Evolutionary conservation across 2,329 filamentous ascomycete genomes (phyloP).

Genomic region (Fusarium graminum): DNA sequence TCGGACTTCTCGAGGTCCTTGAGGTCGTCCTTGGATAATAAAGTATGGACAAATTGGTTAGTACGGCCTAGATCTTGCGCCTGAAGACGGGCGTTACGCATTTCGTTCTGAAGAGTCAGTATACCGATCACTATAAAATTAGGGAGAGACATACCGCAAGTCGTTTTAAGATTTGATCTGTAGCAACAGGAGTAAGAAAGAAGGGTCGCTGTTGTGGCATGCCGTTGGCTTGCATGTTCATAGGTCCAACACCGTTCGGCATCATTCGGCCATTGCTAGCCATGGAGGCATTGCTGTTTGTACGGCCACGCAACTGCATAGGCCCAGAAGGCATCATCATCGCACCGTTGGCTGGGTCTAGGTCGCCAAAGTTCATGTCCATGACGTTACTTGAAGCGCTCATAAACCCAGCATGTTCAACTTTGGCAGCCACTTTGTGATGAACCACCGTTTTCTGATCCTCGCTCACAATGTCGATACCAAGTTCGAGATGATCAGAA

Average conservation of each 20-base stretch:
- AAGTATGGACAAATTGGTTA: slow-evolving; percentile 80
- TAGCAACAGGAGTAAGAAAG: slow-evolving; percentile 89
- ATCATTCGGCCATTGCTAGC: slow-evolving; percentile 72
- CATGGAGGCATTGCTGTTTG: slow-evolving; percentile 75
- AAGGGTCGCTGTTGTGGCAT: slow-evolving; percentile 83
- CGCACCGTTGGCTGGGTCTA: slow-evolving; percentile 82
- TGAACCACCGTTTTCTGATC: slow-evolving; percentile 99
- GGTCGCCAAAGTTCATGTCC: slow-evolving; percentile 91
- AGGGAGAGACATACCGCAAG: slow-evolving; percentile 51
- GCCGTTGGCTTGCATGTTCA: slow-evolving; percentile 66
- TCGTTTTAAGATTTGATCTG: slow-evolving; percentile 90
- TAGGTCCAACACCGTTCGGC: slow-evolving; percentile 57
- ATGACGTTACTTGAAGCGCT: slow-evolving; percentile 80
- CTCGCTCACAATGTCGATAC: slow-evolving; percentile 98
- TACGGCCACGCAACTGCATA: slow-evolving; percentile 77
- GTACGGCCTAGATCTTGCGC: slow-evolving; percentile 87
- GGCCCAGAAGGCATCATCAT: slow-evolving; percentile 79
- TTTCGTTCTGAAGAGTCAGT: slow-evolving; percentile 75
- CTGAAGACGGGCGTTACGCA: slow-evolving; percentile 90
- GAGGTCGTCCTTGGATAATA: slow-evolving; percentile 78
- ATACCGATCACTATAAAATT: background rate
- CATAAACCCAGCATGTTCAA: slow-evolving; percentile 92
- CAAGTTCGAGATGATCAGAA: slow-evolving; percentile 91
- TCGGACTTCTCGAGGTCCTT: slow-evolving; percentile 70
- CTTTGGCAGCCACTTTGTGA: slow-evolving; percentile 96